Evolutionary conservation across 225 moss, liverwort and hornwort genomes (phyloP).

Genomic region (Physcomitrellopsis africana): DNA sequence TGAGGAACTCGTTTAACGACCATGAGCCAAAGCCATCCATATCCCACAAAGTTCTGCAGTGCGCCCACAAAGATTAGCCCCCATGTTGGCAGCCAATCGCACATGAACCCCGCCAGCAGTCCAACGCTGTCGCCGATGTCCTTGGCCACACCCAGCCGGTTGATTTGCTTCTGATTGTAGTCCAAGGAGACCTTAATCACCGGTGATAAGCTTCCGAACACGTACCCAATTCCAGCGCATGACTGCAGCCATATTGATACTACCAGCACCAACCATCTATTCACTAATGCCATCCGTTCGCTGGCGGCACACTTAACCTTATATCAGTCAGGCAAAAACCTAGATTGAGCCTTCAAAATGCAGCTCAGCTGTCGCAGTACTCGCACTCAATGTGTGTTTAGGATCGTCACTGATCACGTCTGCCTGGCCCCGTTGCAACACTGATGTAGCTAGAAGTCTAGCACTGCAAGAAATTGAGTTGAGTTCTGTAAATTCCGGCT

Average conservation of each 20-base stretch:
- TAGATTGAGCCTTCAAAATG: not conserved
- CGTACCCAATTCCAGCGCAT: constrained; percentile 84
- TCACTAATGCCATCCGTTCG: constrained; percentile 45
- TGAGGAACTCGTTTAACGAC: constrained; percentile 50
- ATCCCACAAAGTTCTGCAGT: constrained; percentile 67
- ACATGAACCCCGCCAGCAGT: constrained; percentile 65
- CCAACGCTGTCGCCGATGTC: constrained; percentile 90
- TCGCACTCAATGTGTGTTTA: constrained; percentile 11
- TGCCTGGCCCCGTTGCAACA: constrained; percentile 10
- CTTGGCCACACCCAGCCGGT: constrained; percentile 81
- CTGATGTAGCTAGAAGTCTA: not conserved
- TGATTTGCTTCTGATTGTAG: constrained; percentile 88
- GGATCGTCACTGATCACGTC: not conserved
- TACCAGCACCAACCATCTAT: constrained; percentile 82
- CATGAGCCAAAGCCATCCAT: constrained; percentile 87
- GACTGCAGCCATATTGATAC: constrained; percentile 87
- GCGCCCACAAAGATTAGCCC: constrained; percentile 69
- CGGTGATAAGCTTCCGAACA: constrained; percentile 91
- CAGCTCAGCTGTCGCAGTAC: constrained; percentile 4
- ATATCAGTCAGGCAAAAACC: constrained; percentile 6
- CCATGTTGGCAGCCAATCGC: constrained; percentile 78
- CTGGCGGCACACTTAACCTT: constrained; percentile 11
- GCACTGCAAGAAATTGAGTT: not conserved
- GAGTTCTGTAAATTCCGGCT: not conserved
- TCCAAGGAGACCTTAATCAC: constrained; percentile 69